Percentiles rank a stretch among this genome's conserved stretches.
Evolutionary conservation across 2,329 filamentous ascomycete species (phyloP).

Genomic region (Pseudocercospora cruenta): DNA sequence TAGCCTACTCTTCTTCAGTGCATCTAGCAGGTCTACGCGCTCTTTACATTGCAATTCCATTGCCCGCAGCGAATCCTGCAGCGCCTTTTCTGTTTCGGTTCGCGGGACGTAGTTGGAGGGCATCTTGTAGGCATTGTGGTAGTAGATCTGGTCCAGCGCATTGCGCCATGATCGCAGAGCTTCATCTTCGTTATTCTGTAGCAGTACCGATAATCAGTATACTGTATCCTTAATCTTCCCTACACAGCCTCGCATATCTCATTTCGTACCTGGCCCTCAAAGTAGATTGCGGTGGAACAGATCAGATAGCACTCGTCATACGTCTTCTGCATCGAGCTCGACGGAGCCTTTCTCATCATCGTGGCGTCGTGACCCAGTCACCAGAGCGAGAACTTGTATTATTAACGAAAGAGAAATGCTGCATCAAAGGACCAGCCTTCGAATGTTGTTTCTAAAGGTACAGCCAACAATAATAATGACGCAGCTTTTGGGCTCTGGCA

Average conservation of each 20-base stretch:
- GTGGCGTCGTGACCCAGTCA: not conserved
- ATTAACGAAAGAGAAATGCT: not conserved
- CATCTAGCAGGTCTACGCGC: slow-evolving; percentile 83
- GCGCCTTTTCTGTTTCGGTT: slow-evolving; percentile 79
- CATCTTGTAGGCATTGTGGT: slow-evolving; percentile 77
- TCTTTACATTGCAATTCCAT: slow-evolving; percentile 93
- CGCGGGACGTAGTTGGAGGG: slow-evolving; percentile 70
- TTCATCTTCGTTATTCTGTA: slow-evolving; percentile 85
- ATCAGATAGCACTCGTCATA: slow-evolving; percentile 96
- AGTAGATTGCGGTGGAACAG: slow-evolving; percentile 94
- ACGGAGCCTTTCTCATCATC: slow-evolving; percentile 55
- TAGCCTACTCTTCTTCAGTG: slow-evolving; percentile 68
- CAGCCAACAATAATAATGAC: slow-evolving; percentile 6
- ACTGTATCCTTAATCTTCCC: not conserved
- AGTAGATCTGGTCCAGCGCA: slow-evolving; percentile 85
- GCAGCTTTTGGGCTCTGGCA: not conserved
- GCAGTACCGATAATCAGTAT: slow-evolving; percentile 56
- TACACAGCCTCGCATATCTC: slow-evolving; percentile 6
- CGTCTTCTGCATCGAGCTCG: slow-evolving; percentile 86
- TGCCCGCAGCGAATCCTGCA: slow-evolving; percentile 78
- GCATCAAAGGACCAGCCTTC: not conserved
- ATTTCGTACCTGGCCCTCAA: slow-evolving; percentile 79
- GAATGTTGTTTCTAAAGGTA: not conserved
- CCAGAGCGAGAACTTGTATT: not conserved
- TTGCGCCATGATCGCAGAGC: slow-evolving; percentile 87